Conservation (phyloP, 768 basidiomycete species). For the Auricularia heimuer region DNA sequence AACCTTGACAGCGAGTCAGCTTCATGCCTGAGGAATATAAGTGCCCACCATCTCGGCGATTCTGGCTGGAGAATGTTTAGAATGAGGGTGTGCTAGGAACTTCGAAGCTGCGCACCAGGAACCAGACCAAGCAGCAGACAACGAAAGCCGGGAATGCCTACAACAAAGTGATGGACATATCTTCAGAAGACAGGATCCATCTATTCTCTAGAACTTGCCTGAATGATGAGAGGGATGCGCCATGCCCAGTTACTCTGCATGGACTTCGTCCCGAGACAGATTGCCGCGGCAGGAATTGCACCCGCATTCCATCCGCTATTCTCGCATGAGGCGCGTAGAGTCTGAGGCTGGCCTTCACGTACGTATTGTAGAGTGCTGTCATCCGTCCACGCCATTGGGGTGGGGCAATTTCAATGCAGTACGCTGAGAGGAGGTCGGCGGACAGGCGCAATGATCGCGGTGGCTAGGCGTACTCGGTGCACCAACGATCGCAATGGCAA, state of each 20-base stretch:
- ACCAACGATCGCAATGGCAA: constrained; percentile 7
- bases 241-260: constrained; percentile 15
- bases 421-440: constrained; percentile 3
- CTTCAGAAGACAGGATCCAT: neutral
- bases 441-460: neutral
- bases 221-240: constrained; percentile 20
- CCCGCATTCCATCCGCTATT: constrained; percentile 10
- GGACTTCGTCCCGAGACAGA: constrained; percentile 11
- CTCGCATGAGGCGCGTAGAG: neutral
- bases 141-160: constrained; percentile 12
- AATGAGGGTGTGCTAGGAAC: constrained; percentile 2
- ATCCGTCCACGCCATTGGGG: constrained; percentile 15
- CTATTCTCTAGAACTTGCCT: neutral
- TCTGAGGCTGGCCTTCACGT: neutral
- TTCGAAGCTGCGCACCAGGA: constrained; percentile 15
- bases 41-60: neutral
- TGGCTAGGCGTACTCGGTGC: constrained; percentile 10
- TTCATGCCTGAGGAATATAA: too few species aligned
- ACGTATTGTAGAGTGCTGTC: constrained; percentile 9
- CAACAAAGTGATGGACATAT: neutral
- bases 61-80: neutral
- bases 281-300: constrained; percentile 15
- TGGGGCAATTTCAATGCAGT: constrained; percentile 25
- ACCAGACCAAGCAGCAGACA: constrained; percentile 15
- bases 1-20: neutral